Conservation (phyloP, 371 early-diverging fungal genomes). For the Batkoa obscura region DNA sequence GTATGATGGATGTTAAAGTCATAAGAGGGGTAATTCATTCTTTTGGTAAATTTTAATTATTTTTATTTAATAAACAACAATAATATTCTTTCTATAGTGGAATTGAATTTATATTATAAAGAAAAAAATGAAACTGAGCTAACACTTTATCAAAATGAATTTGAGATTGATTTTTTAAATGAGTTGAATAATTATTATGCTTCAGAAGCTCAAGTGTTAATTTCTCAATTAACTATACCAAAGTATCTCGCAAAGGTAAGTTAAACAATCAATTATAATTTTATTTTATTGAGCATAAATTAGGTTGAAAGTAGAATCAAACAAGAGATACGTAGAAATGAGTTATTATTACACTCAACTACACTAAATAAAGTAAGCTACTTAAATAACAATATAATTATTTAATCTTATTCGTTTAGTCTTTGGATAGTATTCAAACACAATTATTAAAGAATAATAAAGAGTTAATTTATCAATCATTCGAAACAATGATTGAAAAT, state of each 20-base stretch:
- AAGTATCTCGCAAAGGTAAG: conserved; percentile 83
- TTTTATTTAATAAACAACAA: too few species aligned
- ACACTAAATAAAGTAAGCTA: conserved; percentile 40
- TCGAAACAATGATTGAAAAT: not conserved
- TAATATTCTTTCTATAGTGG: too few species aligned
- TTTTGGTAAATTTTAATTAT: too few species aligned
- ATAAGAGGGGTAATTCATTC: not conserved
- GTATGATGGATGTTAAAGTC: not conserved
- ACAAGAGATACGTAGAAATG: conserved; percentile 76
- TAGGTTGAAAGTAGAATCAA: conserved; percentile 59
- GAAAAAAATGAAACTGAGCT: conserved; percentile 39
- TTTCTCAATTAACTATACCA: conserved; percentile 64
- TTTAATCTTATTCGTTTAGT: conserved; percentile 15
- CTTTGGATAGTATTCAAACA: not conserved
- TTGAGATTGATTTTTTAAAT: conserved; percentile 59
- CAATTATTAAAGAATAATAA: not conserved
- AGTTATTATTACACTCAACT: conserved; percentile 63
- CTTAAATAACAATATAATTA: conserved; percentile 16
- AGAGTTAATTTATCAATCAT: not conserved
- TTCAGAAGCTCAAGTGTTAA: conserved; percentile 63
- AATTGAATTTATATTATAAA: too few species aligned
- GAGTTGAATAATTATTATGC: conserved; percentile 70
- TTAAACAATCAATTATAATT: not conserved
- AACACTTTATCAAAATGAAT: conserved; percentile 69
- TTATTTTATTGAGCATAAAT: not conserved